Conservation (phyloP, 2,329 filamentous ascomycete genomes). For the Ceratocystis ficicola region DNA sequence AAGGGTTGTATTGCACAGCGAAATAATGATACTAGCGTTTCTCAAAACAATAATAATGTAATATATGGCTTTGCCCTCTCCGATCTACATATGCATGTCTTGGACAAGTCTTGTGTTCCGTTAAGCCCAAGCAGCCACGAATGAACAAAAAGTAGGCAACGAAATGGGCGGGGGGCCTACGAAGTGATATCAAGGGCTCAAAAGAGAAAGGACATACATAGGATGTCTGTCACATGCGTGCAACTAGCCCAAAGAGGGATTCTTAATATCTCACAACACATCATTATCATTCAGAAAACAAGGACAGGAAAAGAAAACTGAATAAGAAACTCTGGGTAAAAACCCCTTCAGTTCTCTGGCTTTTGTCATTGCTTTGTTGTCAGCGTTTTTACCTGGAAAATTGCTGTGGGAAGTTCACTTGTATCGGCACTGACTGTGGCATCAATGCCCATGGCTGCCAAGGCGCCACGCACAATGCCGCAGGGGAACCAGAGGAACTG, state of each 20-base stretch:
- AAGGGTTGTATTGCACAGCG: background rate
- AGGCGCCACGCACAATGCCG: conserved; percentile 79
- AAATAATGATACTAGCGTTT: background rate
- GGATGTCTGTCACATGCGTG: too few relatives aligned
- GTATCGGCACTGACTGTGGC: conserved; percentile 88
- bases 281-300: too few relatives aligned
- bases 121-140: too few relatives aligned
- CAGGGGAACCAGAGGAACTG: conserved; percentile 94
- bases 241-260: too few relatives aligned
- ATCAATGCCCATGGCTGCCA: conserved; percentile 81
- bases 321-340: too few relatives aligned
- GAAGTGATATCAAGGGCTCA: too few relatives aligned
- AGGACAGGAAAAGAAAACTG: too few relatives aligned
- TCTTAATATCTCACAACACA: too few relatives aligned
- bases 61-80: background rate
- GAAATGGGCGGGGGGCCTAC: background rate
- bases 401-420: conserved; percentile 71
- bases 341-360: background rate
- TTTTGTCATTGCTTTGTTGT: conserved; percentile 44
- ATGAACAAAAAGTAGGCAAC: background rate
- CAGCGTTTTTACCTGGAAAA: conserved; percentile 89
- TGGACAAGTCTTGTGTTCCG: background rate
- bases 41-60: background rate
- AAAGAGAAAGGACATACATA: too few relatives aligned
- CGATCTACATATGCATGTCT: background rate